These are phyloP conservation scores for Umbelopsis isabellina DNA, from an alignment of 192 early-diverging fungal species.

Conservation along the genomic window DNA sequence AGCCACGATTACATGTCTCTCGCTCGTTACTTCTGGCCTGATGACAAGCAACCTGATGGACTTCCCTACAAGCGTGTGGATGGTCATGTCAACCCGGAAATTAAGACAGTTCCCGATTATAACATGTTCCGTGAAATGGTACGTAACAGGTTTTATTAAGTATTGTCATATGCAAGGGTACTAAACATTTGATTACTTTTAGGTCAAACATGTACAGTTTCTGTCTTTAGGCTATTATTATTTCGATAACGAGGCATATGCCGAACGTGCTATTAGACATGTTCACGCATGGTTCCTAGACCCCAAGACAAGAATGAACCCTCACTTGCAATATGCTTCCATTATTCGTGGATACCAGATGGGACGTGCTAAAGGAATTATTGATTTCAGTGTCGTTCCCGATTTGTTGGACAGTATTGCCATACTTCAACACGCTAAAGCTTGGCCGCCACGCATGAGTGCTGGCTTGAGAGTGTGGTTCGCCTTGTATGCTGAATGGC, in stretches of 20 bases:
- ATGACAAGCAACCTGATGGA: slow-evolving; percentile 34
- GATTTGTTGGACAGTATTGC: slow-evolving; percentile 44
- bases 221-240: slow-evolving; percentile 60
- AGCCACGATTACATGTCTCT: slow-evolving; percentile 63
- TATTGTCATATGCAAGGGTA: slow-evolving; percentile 15
- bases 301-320: slow-evolving; percentile 60
- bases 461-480: slow-evolving; percentile 44
- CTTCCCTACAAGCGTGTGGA: slow-evolving; percentile 56
- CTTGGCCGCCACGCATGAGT: slow-evolving; percentile 39
- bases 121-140: slow-evolving; percentile 41
- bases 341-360: slow-evolving; percentile 45
- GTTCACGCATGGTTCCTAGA: slow-evolving; percentile 62
- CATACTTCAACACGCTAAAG: slow-evolving; percentile 36
- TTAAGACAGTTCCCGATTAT: slow-evolving; percentile 48
- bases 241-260: slow-evolving; percentile 50
- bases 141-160: slow-evolving; percentile 4
- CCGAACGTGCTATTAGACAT: slow-evolving; percentile 39
- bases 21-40: slow-evolving; percentile 63
- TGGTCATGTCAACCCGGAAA: slow-evolving; percentile 59
- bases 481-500: slow-evolving; percentile 41
- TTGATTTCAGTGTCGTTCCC: slow-evolving; percentile 50
- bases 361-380: slow-evolving; percentile 46
- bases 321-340: slow-evolving; percentile 58
- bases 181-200: background rate
- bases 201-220: slow-evolving; percentile 42